These are phyloP conservation scores for Aurifilum marmelostoma DNA, from an alignment of 2,329 filamentous ascomycete species.

Conservation along the genomic window DNA sequence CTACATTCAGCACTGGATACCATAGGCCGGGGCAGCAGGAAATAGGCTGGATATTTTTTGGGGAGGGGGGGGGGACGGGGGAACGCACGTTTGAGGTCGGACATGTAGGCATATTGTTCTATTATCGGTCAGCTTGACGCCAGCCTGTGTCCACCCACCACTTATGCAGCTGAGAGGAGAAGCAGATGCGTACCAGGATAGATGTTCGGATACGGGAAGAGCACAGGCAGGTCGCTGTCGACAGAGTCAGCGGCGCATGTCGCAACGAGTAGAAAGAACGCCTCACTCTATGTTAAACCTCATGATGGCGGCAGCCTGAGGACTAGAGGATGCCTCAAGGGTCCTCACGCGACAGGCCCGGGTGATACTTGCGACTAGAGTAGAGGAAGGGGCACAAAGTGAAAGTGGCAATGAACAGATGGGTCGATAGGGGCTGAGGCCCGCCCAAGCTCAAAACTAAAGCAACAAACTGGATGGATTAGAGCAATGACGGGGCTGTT, in stretches of 20 bases:
- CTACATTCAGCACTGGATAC: slow-evolving; percentile 14
- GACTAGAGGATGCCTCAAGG: not conserved
- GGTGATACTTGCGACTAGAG: not conserved
- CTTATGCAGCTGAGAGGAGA: slow-evolving; percentile 18
- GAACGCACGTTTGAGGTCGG: slow-evolving; percentile 57
- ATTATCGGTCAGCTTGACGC: slow-evolving; percentile 14
- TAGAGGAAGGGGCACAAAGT: not conserved
- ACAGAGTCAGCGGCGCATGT: slow-evolving; percentile 14
- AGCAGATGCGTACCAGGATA: slow-evolving; percentile 46
- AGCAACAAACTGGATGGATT: not conserved
- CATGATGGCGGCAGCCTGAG: slow-evolving; percentile 40
- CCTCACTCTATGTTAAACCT: slow-evolving; percentile 56
- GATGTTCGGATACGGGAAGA: slow-evolving; percentile 63
- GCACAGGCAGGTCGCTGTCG: slow-evolving; percentile 56
- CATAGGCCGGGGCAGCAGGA: not conserved
- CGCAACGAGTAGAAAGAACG: slow-evolving; percentile 8
- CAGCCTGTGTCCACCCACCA: too few relatives aligned
- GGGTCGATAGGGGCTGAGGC: not conserved
- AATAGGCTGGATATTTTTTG: not conserved
- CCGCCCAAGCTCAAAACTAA: not conserved
- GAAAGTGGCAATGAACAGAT: not conserved
- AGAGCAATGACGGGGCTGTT: not conserved
- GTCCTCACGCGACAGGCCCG: not conserved
- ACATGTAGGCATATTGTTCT: slow-evolving; percentile 66
- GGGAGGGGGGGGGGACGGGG: too few relatives aligned